A percentile compares a stretch with the other conserved stretches of the same genome.
phyloP scores from a whole-genome alignment of 2,329 filamentous ascomycete species.

The Mycocentrospora acerina region DNA sequence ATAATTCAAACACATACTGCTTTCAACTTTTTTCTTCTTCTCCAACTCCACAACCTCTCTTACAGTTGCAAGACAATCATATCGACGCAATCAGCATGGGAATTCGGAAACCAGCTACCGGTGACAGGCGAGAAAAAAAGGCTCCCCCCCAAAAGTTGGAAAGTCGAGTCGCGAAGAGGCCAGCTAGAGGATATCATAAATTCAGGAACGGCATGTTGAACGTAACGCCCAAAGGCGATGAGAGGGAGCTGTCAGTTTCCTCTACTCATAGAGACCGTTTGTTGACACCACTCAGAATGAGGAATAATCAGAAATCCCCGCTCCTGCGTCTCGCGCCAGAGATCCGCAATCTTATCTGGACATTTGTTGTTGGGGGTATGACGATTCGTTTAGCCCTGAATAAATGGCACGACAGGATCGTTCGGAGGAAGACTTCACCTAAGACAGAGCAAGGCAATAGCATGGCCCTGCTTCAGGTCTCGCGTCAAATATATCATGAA shows the following conservation, averaged over 20 bases:
- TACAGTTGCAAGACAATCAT: not conserved
- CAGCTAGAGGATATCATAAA: slow-evolving; percentile 15
- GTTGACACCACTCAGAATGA: slow-evolving; percentile 2
- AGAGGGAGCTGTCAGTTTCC: slow-evolving; percentile 10
- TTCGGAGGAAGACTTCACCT: not conserved
- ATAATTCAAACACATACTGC: too few species aligned
- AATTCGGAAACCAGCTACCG: not conserved
- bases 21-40: not conserved
- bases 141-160: not conserved
- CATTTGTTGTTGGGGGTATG: slow-evolving; percentile 11
- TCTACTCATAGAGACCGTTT: not conserved
- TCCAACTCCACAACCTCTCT: not conserved
- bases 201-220: slow-evolving; percentile 17
- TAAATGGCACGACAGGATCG: too few species aligned
- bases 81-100: slow-evolving; percentile 4
- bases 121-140: slow-evolving; percentile 1
- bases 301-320: slow-evolving; percentile 9
- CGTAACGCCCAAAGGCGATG: slow-evolving; percentile 12
- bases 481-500: slow-evolving; percentile 12
- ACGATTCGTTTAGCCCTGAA: too few species aligned
- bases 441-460: not conserved
- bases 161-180: slow-evolving; percentile 10
- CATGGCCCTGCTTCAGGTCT: slow-evolving; percentile 4
- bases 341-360: slow-evolving; percentile 17
- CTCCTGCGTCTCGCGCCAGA: slow-evolving; percentile 17